Conservation (phyloP, 371 early-diverging fungal genomes). For the Mucor ambiguus region DNA sequence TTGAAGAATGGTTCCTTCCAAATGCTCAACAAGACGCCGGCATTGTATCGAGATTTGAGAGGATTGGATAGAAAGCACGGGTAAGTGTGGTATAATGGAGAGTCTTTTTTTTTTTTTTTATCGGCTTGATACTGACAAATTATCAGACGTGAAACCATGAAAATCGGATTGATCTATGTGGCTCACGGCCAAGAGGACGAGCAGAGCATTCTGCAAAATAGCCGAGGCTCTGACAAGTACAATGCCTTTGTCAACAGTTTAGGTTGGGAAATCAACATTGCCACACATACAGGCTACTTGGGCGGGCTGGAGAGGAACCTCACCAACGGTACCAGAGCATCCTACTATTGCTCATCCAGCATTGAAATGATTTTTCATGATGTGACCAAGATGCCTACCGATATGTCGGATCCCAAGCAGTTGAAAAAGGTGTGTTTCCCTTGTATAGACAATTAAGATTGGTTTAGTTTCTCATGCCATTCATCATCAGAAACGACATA, state of each 20-base stretch:
- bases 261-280: constrained; percentile 86
- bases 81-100: constrained; percentile 38
- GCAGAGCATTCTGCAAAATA: constrained; percentile 79
- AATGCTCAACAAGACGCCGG: constrained; percentile 66
- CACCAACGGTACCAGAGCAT: constrained; percentile 77
- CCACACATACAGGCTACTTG: constrained; percentile 81
- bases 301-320: constrained; percentile 86
- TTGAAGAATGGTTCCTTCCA: constrained; percentile 74
- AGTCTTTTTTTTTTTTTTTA: background rate
- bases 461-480: background rate
- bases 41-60: constrained; percentile 73
- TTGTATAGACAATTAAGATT: background rate
- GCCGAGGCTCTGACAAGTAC: constrained; percentile 67
- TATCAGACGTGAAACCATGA: constrained; percentile 79
- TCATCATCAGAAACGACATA: constrained; percentile 84
- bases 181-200: constrained; percentile 90
- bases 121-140: background rate
- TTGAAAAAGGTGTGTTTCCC: constrained; percentile 74
- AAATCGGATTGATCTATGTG: constrained; percentile 92
- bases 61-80: constrained; percentile 79
- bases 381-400: constrained; percentile 87
- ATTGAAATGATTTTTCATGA: constrained; percentile 94
- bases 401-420: constrained; percentile 76
- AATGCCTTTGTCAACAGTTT: constrained; percentile 82
- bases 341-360: constrained; percentile 82